These are phyloP conservation scores for Dillenia suffruticosa DNA, from an alignment of 164 flowering plant species.

Conservation along the genomic window DNA sequence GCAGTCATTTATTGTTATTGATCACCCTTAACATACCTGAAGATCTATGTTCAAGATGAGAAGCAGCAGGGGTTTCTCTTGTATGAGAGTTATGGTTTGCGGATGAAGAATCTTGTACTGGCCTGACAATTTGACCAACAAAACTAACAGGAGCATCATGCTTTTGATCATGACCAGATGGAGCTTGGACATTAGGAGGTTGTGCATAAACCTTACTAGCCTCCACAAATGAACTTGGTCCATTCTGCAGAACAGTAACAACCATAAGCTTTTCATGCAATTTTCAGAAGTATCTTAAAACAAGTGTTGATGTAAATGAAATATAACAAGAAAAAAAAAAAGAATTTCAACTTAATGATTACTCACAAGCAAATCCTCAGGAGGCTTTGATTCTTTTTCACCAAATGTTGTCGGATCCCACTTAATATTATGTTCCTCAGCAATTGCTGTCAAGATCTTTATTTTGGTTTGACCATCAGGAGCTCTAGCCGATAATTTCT, in stretches of 20 bases:
- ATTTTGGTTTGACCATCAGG: conserved; percentile 83
- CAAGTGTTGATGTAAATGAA: not conserved
- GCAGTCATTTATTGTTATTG: too few relatives aligned
- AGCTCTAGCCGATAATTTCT: conserved; percentile 76
- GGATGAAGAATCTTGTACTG: conserved; percentile 28
- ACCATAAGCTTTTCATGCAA: not conserved
- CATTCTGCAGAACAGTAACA: conserved; percentile 44
- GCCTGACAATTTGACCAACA: conserved; percentile 18
- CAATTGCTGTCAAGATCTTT: conserved; percentile 67
- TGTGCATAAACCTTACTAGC: conserved; percentile 29
- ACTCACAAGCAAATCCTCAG: conserved; percentile 60
- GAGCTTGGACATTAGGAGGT: conserved; percentile 27
- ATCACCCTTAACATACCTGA: conserved; percentile 31
- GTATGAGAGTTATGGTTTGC: conserved; percentile 13
- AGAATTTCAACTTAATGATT: not conserved
- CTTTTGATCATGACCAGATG: conserved; percentile 18
- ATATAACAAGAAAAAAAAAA: not conserved
- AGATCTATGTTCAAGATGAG: conserved; percentile 26
- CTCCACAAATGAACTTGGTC: conserved; percentile 41
- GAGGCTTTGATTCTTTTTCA: conserved; percentile 39
- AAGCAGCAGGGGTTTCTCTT: conserved; percentile 8
- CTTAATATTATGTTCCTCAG: conserved; percentile 70
- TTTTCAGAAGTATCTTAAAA: not conserved
- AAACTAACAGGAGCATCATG: conserved; percentile 21
- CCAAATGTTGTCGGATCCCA: conserved; percentile 69